phyloP scores from a whole-genome alignment of 805 yeast genomes.

The Candida wancherniae region DNA sequence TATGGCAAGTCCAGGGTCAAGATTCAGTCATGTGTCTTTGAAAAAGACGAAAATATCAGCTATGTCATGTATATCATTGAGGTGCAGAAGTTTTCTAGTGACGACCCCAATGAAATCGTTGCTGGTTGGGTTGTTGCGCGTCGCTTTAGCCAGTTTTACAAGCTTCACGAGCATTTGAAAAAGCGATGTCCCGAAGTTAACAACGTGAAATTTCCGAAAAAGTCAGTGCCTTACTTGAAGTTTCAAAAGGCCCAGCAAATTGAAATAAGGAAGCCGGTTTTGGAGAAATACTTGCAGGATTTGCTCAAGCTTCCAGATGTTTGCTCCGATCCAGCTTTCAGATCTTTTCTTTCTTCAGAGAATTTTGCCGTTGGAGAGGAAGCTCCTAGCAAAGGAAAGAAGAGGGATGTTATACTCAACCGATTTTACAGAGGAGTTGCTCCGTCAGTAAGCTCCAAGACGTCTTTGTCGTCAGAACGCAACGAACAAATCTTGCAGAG shows the following conservation, averaged over 20 bases:
- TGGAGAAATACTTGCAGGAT: constrained; percentile 58
- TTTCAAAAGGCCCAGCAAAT: constrained; percentile 61
- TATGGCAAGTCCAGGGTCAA: constrained; percentile 58
- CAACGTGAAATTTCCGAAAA: constrained; percentile 51
- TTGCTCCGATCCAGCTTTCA: constrained; percentile 66
- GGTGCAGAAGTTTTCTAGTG: constrained; percentile 50
- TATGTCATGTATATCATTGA: constrained; percentile 72
- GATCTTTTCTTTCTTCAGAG: constrained; percentile 76
- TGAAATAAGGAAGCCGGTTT: constrained; percentile 55
- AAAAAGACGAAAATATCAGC: constrained; percentile 41
- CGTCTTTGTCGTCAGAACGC: too few relatives aligned
- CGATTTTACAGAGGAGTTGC: constrained; percentile 28
- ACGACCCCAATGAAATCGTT: constrained; percentile 40
- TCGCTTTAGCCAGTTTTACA: constrained; percentile 78
- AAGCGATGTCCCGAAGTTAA: constrained; percentile 47
- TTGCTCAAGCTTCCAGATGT: constrained; percentile 61
- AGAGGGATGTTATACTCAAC: constrained; percentile 23
- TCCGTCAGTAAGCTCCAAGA: not conserved
- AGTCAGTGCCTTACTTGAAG: constrained; percentile 58
- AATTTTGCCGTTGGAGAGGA: constrained; percentile 36
- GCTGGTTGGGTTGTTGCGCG: constrained; percentile 92
- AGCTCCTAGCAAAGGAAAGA: constrained; percentile 20
- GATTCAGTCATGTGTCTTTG: constrained; percentile 52
- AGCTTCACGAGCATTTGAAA: constrained; percentile 61
- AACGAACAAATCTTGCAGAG: constrained; percentile 23